Conservation (phyloP, 495 filamentous ascomycete species). For the Penicilliopsis zonata region DNA sequence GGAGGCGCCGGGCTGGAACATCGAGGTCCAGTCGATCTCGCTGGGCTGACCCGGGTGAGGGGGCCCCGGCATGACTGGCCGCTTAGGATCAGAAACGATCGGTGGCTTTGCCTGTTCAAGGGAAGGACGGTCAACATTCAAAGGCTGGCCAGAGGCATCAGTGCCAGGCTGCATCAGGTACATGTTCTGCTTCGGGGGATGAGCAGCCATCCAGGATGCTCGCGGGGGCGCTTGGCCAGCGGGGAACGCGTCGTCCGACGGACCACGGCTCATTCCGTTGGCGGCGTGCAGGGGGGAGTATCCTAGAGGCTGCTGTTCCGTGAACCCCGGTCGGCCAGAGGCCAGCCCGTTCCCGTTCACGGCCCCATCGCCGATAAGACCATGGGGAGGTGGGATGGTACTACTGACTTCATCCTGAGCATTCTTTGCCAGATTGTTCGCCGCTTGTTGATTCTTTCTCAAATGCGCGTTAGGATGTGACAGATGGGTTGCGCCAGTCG, state of each 20-base stretch:
- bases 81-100: slow-evolving; percentile 28
- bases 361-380: slow-evolving; percentile 29
- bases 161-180: slow-evolving; percentile 33
- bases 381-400: slow-evolving; percentile 30
- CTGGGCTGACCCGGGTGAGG: slow-evolving; percentile 26
- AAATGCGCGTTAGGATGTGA: slow-evolving; percentile 82
- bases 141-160: slow-evolving; percentile 30
- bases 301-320: slow-evolving; percentile 35
- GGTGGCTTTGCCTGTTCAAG: slow-evolving; percentile 40
- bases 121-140: slow-evolving; percentile 35
- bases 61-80: slow-evolving; percentile 31
- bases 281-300: slow-evolving; percentile 36
- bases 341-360: slow-evolving; percentile 35
- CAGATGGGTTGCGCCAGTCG: slow-evolving; percentile 81
- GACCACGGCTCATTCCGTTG: slow-evolving; percentile 35
- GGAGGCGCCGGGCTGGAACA: slow-evolving; percentile 58
- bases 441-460: slow-evolving; percentile 53
- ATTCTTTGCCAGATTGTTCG: slow-evolving; percentile 41
- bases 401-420: slow-evolving; percentile 38
- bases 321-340: slow-evolving; percentile 22
- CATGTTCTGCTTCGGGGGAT: slow-evolving; percentile 37
- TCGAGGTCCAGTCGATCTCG: slow-evolving; percentile 55
- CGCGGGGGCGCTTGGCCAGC: slow-evolving; percentile 25
- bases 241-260: slow-evolving; percentile 25
- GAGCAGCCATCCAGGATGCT: slow-evolving; percentile 33